Percentiles rank a stretch among this genome's conserved stretches.
These are phyloP conservation scores for Aegilops bicornis DNA, from an alignment of 176 grass and related monocot genomes.

Conservation along the genomic window DNA sequence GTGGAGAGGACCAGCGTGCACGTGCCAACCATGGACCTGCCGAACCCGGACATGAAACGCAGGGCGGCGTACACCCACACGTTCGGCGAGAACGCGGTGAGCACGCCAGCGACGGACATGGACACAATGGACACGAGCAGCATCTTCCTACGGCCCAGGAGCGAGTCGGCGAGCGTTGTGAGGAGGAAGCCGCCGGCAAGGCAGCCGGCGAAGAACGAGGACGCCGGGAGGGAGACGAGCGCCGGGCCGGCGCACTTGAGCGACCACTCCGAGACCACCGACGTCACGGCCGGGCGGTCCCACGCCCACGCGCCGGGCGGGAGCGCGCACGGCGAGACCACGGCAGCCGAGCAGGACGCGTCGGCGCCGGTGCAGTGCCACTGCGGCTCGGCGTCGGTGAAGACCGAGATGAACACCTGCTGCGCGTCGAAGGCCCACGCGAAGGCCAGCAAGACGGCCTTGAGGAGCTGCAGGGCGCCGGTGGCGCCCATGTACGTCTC, in stretches of 20 bases:
- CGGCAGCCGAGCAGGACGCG: constrained; percentile 33
- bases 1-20: constrained; percentile 75
- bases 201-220: constrained; percentile 80
- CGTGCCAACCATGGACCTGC: constrained; percentile 60
- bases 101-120: constrained; percentile 66
- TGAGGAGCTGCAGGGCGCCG: constrained; percentile 50
- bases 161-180: constrained; percentile 75
- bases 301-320: constrained; percentile 56
- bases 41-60: constrained; percentile 70
- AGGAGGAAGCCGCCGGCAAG: constrained; percentile 73
- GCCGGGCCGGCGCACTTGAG: constrained; percentile 70
- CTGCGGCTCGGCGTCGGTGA: constrained; percentile 72
- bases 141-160: constrained; percentile 78
- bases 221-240: constrained; percentile 69
- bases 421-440: constrained; percentile 90
- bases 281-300: constrained; percentile 42
- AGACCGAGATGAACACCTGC: constrained; percentile 93
- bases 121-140: constrained; percentile 45
- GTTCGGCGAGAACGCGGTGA: constrained; percentile 64
- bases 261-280: constrained; percentile 76
- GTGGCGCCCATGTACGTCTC: constrained; percentile 66
- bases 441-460: constrained; percentile 58
- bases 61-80: constrained; percentile 74
- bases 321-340: constrained; percentile 51
- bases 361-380: constrained; percentile 66